Conservation (phyloP, 2,329 filamentous ascomycete species). For the Monosporascus sp. region DNA sequence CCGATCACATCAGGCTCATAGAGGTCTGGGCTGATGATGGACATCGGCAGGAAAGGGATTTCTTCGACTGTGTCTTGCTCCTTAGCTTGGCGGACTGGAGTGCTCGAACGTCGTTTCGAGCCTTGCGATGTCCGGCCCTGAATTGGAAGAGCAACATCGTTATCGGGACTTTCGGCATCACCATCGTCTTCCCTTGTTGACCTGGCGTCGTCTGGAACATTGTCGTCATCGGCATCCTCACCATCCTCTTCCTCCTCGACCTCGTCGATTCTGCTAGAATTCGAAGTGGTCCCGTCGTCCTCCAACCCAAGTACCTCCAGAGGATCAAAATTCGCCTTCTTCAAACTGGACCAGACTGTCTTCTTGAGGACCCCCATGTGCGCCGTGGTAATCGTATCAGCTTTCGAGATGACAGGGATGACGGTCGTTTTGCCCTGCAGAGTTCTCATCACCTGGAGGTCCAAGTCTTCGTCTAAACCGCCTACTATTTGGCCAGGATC, state of each 20-base stretch:
- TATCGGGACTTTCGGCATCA: slow-evolving; percentile 18
- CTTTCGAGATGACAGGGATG: slow-evolving; percentile 92
- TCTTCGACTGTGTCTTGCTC: slow-evolving; percentile 45
- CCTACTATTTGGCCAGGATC: slow-evolving; percentile 50
- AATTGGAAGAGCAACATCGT: slow-evolving; percentile 35
- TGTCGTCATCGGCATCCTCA: slow-evolving; percentile 20
- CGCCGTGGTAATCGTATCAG: slow-evolving; percentile 89
- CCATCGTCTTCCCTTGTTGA: slow-evolving; percentile 18
- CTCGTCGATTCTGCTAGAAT: slow-evolving; percentile 50
- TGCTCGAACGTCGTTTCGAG: slow-evolving; percentile 42
- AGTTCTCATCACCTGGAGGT: slow-evolving; percentile 82
- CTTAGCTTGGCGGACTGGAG: slow-evolving; percentile 41
- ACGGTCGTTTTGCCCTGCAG: slow-evolving; percentile 92
- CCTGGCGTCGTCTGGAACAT: slow-evolving; percentile 19
- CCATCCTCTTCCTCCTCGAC: slow-evolving; percentile 41
- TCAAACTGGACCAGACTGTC: slow-evolving; percentile 82
- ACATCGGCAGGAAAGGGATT: slow-evolving; percentile 75
- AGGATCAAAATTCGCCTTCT: slow-evolving; percentile 80
- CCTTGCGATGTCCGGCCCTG: slow-evolving; percentile 32
- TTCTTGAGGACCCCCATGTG: slow-evolving; percentile 93
- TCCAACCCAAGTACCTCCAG: slow-evolving; percentile 81
- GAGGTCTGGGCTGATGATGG: slow-evolving; percentile 87
- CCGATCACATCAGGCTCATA: slow-evolving; percentile 79
- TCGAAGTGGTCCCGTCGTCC: slow-evolving; percentile 53
- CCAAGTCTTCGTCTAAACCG: slow-evolving; percentile 79